These are phyloP conservation scores for Phytophthora foliorum DNA, from an alignment of 352 stramenopile species.

Conservation along the genomic window DNA sequence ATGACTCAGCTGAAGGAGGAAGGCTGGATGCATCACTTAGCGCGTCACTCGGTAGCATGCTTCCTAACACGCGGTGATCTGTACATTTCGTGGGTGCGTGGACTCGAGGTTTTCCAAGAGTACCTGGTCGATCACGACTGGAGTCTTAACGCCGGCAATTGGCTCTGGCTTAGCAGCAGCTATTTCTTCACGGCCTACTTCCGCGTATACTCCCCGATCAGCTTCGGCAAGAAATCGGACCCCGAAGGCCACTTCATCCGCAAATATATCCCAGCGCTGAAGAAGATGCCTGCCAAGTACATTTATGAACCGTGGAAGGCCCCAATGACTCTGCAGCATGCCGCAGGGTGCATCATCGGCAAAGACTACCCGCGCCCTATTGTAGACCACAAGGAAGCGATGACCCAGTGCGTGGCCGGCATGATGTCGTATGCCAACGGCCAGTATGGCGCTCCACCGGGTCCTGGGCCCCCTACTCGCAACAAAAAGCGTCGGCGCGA, in stretches of 20 bases:
- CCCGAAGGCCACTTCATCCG: conserved; percentile 91
- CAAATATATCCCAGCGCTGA: conserved; percentile 93
- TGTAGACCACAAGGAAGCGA: conserved; percentile 93
- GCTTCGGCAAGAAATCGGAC: conserved; percentile 97
- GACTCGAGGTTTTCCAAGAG: conserved; percentile 93
- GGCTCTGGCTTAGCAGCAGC: conserved; percentile 96
- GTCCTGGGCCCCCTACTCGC: not conserved
- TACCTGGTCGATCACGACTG: conserved; percentile 97
- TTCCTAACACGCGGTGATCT: conserved; percentile 98
- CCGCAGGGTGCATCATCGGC: conserved; percentile 87
- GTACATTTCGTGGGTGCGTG: conserved; percentile 95
- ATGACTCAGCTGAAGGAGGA: conserved; percentile 95
- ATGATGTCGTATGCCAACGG: conserved; percentile 89
- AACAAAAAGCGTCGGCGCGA: conserved; percentile 33
- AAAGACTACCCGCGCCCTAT: conserved; percentile 96
- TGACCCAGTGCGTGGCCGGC: conserved; percentile 90
- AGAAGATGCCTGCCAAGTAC: conserved; percentile 95
- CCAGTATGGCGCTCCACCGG: conserved; percentile 37
- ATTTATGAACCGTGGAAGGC: conserved; percentile 99
- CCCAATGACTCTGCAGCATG: conserved; percentile 85
- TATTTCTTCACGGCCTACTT: conserved; percentile 99
- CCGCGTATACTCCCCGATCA: conserved; percentile 95
- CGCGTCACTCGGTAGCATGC: conserved; percentile 97
- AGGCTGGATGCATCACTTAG: conserved; percentile 92
- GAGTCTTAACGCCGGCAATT: conserved; percentile 98